Conservation (phyloP, 495 filamentous ascomycete species). For the Paragyromitra xinjiangensis region DNA sequence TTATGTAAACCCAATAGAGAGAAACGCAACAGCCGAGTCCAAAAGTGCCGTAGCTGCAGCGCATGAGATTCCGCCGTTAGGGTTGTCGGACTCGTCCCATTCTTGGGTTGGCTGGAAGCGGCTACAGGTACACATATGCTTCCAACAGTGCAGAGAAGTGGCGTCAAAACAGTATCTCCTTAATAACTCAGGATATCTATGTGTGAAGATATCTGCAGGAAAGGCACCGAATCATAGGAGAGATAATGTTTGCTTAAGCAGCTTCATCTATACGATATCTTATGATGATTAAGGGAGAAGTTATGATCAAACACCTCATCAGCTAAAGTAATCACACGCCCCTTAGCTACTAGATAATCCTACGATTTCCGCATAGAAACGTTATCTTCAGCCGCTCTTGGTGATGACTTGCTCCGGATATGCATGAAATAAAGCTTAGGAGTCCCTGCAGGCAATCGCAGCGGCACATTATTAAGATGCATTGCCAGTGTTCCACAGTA, state of each 20-base stretch:
- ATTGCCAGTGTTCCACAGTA: slow-evolving; percentile 4
- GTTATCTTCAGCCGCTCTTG: background rate
- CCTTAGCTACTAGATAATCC: background rate
- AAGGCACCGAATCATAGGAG: background rate
- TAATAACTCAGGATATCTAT: background rate
- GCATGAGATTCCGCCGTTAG: background rate
- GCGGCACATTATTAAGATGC: background rate
- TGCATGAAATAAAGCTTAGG: slow-evolving; percentile 9
- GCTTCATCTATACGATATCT: no score
- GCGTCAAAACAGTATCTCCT: background rate
- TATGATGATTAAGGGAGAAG: no score
- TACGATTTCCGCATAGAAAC: no score
- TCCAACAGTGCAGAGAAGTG: background rate
- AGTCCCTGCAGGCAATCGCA: background rate
- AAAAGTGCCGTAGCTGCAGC: background rate
- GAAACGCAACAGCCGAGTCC: background rate
- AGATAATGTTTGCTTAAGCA: background rate
- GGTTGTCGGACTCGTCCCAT: background rate
- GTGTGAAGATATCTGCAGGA: background rate
- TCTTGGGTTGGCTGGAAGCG: background rate
- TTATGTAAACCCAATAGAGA: background rate
- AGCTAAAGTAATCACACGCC: background rate
- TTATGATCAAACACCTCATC: background rate
- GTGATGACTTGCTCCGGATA: background rate
- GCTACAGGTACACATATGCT: background rate